Evolutionary conservation across 176 grass and related monocot species (phyloP).

Genomic region (Oryza officinalis): DNA sequence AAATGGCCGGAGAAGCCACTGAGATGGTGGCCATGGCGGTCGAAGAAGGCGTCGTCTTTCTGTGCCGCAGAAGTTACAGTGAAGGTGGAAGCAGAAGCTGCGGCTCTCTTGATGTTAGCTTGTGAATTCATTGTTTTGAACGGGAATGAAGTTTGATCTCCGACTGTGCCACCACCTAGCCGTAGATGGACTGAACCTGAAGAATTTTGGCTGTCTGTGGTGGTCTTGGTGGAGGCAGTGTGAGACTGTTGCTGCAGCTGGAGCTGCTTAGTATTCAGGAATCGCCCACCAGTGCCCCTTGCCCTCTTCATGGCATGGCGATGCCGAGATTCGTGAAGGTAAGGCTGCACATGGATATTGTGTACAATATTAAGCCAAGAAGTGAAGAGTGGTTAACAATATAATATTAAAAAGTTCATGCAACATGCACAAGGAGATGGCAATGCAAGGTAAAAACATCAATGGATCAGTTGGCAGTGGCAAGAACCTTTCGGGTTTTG

Average conservation of each 20-base stretch:
- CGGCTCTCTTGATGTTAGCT: not conserved
- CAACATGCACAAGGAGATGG: not conserved
- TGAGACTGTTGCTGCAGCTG: slow-evolving; percentile 39
- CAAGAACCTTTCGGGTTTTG: slow-evolving; percentile 62
- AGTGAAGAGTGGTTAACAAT: not conserved
- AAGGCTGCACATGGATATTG: slow-evolving; percentile 54
- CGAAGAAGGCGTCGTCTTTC: slow-evolving; percentile 33
- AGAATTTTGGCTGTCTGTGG: not conserved
- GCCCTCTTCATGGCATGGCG: slow-evolving; percentile 76
- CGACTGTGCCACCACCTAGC: slow-evolving; percentile 12
- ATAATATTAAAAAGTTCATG: not conserved
- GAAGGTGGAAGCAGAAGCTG: slow-evolving; percentile 28
- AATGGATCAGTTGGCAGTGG: not conserved
- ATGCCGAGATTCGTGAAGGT: slow-evolving; percentile 84
- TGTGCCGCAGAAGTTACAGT: not conserved
- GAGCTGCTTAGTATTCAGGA: slow-evolving; percentile 66
- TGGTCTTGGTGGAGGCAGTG: not conserved
- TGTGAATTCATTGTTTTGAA: slow-evolving; percentile 25
- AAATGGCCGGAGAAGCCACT: slow-evolving; percentile 42
- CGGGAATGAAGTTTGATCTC: not conserved
- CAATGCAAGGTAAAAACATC: slow-evolving; percentile 14
- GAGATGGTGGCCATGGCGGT: slow-evolving; percentile 40
- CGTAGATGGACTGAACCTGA: slow-evolving; percentile 33
- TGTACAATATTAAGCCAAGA: not conserved
- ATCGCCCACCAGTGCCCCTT: slow-evolving; percentile 69